Evolutionary conservation across 2,329 filamentous ascomycete genomes (phyloP).

Genomic region (Albifimbria verrucaria): DNA sequence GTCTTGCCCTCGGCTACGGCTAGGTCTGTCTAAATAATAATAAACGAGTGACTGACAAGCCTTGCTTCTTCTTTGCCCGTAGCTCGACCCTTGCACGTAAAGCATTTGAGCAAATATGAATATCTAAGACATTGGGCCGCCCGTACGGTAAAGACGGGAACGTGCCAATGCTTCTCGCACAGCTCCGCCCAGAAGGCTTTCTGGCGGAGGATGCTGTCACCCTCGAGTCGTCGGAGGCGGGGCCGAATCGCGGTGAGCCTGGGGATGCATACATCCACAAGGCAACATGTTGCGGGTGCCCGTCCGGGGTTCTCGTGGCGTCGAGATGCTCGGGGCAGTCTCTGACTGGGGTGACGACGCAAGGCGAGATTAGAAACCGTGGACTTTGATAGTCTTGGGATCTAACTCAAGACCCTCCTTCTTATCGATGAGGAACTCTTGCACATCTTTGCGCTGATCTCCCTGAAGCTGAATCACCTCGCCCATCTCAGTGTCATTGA

Average conservation of each 20-base stretch:
- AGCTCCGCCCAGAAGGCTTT: neutral
- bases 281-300: conserved; percentile 25
- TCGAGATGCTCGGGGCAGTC: conserved; percentile 26
- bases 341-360: conserved; percentile 36
- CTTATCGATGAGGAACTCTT: conserved; percentile 96
- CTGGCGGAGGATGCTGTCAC: conserved; percentile 22
- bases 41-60: conserved; percentile 32
- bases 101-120: conserved; percentile 10
- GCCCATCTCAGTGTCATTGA: conserved; percentile 92
- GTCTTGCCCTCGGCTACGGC: conserved; percentile 31
- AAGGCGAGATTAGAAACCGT: conserved; percentile 45
- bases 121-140: neutral
- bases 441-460: conserved; percentile 98
- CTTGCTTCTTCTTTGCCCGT: conserved; percentile 25
- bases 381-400: conserved; percentile 93
- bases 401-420: conserved; percentile 92
- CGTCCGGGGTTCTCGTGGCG: conserved; percentile 27
- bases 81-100: conserved; percentile 22
- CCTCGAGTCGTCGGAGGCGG: conserved; percentile 27
- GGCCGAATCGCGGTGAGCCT: conserved; percentile 23
- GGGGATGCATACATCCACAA: conserved; percentile 21
- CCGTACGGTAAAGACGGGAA: conserved; percentile 3
- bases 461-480: conserved; percentile 99
- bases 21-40: conserved; percentile 23
- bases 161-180: neutral